A percentile compares a stretch with the other conserved stretches of the same genome.
phyloP scores from a whole-genome alignment of 2,329 filamentous ascomycete genomes.

The Beauveria sp. region DNA sequence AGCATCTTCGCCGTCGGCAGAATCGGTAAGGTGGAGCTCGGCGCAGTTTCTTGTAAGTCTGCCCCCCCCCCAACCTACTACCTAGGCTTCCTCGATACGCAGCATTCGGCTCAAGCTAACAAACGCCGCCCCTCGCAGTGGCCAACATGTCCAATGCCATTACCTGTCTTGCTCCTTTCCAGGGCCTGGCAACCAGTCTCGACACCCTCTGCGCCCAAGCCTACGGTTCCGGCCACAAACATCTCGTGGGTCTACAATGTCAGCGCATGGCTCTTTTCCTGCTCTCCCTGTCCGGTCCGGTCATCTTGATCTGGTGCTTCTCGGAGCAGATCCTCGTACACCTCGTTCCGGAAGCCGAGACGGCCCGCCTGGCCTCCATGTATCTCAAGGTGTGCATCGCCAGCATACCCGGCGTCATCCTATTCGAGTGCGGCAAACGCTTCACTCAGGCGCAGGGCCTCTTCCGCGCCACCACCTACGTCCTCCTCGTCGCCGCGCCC shows the following conservation, averaged over 20 bases:
- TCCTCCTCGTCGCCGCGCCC: slow-evolving; percentile 68
- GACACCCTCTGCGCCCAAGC: slow-evolving; percentile 93
- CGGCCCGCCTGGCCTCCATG: slow-evolving; percentile 58
- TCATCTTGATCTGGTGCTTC: slow-evolving; percentile 63
- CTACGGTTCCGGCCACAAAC: slow-evolving; percentile 83
- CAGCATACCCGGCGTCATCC: slow-evolving; percentile 68
- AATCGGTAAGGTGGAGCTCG: slow-evolving; percentile 56
- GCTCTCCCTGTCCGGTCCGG: slow-evolving; percentile 63
- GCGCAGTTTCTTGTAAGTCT: slow-evolving; percentile 34
- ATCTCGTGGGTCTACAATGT: slow-evolving; percentile 76
- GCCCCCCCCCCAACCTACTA: not conserved
- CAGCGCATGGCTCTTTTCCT: slow-evolving; percentile 78
- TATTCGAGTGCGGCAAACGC: slow-evolving; percentile 71
- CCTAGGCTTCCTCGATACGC: not conserved
- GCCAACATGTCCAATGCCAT: slow-evolving; percentile 74
- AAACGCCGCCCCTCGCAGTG: slow-evolving; percentile 16
- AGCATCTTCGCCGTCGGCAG: slow-evolving; percentile 73
- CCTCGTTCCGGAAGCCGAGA: slow-evolving; percentile 44
- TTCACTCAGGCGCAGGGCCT: slow-evolving; percentile 78
- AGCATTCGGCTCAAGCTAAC: not conserved
- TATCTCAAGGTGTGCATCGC: slow-evolving; percentile 67
- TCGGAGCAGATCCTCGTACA: slow-evolving; percentile 55
- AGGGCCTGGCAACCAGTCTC: slow-evolving; percentile 80
- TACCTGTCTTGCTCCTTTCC: slow-evolving; percentile 67
- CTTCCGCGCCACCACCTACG: slow-evolving; percentile 70